Evolutionary conservation across 768 basidiomycete species (phyloP), one percentile per base, ranked within the genome.

Genomic region (Suillus brevipes): DNA sequence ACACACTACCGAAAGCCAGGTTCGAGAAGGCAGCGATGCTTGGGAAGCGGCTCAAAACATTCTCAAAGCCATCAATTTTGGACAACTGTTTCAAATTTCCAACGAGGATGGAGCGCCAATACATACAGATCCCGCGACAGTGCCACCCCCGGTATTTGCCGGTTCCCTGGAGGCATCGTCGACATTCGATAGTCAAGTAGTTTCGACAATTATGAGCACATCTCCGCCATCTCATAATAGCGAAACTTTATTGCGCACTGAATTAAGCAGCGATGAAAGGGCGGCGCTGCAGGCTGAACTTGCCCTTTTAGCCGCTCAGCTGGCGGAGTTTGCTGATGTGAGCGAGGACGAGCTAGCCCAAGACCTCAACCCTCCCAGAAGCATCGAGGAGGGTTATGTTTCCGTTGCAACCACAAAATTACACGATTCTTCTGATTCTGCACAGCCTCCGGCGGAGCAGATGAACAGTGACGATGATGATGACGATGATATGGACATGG

Each of bases 31-130:
- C n/a, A 80, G 79, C 65, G 87, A 89, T 65, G 88, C 89, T 14
- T 91, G 89, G 83, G 87, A 90, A 71, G 90, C 90, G 1, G 90
- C 90, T 9, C 89, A 91, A 70, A 89, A 85, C 66, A 92, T 92
- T 56, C 80, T 92, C 61, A 86, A 88, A 69, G 90, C 89, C 4
- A 90, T 92, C 77, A 90, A 91, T 73, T 90, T 91, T 70, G 86
- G 85, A 5, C 79, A 78, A 25, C 74, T 89, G 34, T 75, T 85
- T 36, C 80, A 83, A 65, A 72, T 73, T 20, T 65, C 84, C 20
- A 73, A 56, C 62, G 73, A 78, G 37, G 71, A 72, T 1, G 64
- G 75, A 58, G 63, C 31, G 38, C 59, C 62, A 37, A 56, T 61
- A 23, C 63, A 65, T 50, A 40, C 50, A 14, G 31, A n/a, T 49